These are phyloP conservation scores for Fusarium compactum DNA, from an alignment of 2,329 filamentous ascomycete species.

Conservation along the genomic window DNA sequence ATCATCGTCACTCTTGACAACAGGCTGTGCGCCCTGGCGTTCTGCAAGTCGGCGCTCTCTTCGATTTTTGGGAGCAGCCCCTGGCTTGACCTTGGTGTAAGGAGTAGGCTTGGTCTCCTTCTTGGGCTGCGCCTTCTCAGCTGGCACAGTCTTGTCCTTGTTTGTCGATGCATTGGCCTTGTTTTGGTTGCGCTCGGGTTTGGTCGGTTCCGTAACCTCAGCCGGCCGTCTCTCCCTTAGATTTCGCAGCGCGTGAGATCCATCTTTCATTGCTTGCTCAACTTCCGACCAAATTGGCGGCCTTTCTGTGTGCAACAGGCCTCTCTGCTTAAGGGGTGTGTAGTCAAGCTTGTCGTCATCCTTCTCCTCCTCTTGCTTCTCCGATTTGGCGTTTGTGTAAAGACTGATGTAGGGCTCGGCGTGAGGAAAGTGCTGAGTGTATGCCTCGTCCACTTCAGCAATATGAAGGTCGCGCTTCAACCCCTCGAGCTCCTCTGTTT, in stretches of 20 bases:
- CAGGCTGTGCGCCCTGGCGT: constrained; percentile 50
- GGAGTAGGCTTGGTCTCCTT: constrained; percentile 35
- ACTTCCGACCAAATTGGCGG: constrained; percentile 76
- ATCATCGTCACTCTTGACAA: constrained; percentile 56
- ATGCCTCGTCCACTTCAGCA: constrained; percentile 80
- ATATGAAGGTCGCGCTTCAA: constrained; percentile 72
- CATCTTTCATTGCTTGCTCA: constrained; percentile 72
- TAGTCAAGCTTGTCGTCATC: constrained; percentile 45
- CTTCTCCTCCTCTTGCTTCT: constrained; percentile 53
- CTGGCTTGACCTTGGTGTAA: constrained; percentile 38
- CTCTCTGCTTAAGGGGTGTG: constrained; percentile 55
- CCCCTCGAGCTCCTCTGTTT: constrained; percentile 65
- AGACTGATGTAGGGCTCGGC: constrained; percentile 77
- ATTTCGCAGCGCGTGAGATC: constrained; percentile 62
- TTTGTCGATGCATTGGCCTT: constrained; percentile 33
- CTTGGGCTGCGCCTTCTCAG: constrained; percentile 36
- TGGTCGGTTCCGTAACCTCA: constrained; percentile 25
- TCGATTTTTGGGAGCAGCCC: constrained; percentile 51
- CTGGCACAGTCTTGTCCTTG: constrained; percentile 33
- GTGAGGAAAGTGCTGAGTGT: constrained; percentile 78
- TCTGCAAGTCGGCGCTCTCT: constrained; percentile 53
- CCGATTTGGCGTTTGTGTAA: constrained; percentile 58
- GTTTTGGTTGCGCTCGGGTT: constrained; percentile 27
- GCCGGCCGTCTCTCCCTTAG: constrained; percentile 65
- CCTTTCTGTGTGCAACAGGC: constrained; percentile 60